Base-by-base conservation (phyloP, 2,329 filamentous ascomycete species). In the Xenosphaeropsis pyriputrescens region DNA sequence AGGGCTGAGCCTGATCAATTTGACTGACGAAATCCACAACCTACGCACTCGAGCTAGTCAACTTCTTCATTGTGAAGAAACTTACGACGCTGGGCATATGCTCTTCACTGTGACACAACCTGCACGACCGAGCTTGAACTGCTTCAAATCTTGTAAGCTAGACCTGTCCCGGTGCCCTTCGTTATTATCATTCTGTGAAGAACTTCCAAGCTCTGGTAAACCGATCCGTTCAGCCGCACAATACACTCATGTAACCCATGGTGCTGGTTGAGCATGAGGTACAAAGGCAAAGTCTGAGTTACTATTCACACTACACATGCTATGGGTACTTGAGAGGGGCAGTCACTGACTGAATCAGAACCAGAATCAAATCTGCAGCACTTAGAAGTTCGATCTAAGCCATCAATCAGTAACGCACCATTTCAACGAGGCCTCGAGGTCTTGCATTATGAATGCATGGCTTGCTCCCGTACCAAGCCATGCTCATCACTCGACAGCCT, bases 261-360 rank as follows among this genome's bases (percentile, higher is more conserved):
- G 44, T 49, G 57, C 61, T 63, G 65, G 67, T 68, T 60, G 63
- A 61, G 57, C 52, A 54, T 68, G 67, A 63, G 55, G 63, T 62
- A 33, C 51, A 52, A 50, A 57, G 62, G 64, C 64, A 65, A 56
- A 58, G 51, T 61, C 61, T 66, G 63, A 62, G 16, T 32, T 32
- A 11, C 9, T 32, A 32, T 18, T 32, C 31, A 26, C 22, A 26
- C 12, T 26, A 9, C 22, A 26, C 18, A 5, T 19, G 18, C 18
- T 19, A 26, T 26, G 8, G 22, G 12, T 26, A 11, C 22, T 26
- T 26, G 22, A 9, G 3, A 26, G 22, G 8, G 12, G 8, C 22
- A 6, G 22, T 26, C 22, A 9, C 22, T 26, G 22, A 26, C 22
- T 26, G 22, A 6, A 26, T 26, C 22, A 26, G 22, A 26, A n/a